Evolutionary conservation across 345 rosid species (phyloP).

Genomic region (Limnanthes douglasii): DNA sequence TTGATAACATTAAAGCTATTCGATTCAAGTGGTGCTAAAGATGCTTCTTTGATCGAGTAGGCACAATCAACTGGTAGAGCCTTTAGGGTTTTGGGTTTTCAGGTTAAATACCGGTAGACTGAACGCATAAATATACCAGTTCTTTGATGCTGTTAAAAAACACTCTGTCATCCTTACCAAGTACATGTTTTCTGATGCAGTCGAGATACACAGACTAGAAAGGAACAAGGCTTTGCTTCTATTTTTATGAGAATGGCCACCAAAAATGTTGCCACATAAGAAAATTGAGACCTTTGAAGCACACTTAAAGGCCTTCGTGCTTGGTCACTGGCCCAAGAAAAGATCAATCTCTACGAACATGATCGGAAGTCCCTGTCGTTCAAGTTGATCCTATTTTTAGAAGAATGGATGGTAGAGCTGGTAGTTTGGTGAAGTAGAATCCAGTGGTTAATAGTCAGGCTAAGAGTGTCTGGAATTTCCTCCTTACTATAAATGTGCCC

Average conservation of each 20-base stretch:
- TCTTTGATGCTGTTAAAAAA: slow-evolving; percentile 66
- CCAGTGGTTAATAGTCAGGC: slow-evolving; percentile 74
- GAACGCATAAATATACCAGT: slow-evolving; percentile 62
- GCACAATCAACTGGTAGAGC: slow-evolving; percentile 77
- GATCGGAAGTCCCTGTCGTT: slow-evolving; percentile 76
- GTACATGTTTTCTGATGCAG: slow-evolving; percentile 95
- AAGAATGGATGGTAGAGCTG: slow-evolving; percentile 72
- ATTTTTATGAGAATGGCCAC: slow-evolving; percentile 93
- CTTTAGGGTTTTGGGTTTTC: slow-evolving; percentile 78
- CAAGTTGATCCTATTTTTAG: slow-evolving; percentile 87
- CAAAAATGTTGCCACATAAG: slow-evolving; percentile 96
- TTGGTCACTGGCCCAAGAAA: slow-evolving; percentile 96
- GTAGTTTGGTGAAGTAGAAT: slow-evolving; percentile 93
- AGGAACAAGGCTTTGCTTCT: slow-evolving; percentile 81
- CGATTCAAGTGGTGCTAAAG: slow-evolving; percentile 80
- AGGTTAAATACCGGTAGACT: slow-evolving; percentile 71
- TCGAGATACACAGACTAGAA: slow-evolving; percentile 80
- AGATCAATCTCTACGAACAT: slow-evolving; percentile 69
- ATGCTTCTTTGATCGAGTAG: slow-evolving; percentile 82
- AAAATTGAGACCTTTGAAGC: slow-evolving; percentile 83
- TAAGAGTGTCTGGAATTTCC: slow-evolving; percentile 60
- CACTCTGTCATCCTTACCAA: slow-evolving; percentile 64
- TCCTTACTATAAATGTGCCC: slow-evolving; percentile 80
- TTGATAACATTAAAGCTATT: too few relatives aligned
- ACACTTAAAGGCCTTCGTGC: slow-evolving; percentile 86